Evolutionary conservation across 2,329 filamentous ascomycete species (phyloP).

Genomic region (Fusarium nygamai): DNA sequence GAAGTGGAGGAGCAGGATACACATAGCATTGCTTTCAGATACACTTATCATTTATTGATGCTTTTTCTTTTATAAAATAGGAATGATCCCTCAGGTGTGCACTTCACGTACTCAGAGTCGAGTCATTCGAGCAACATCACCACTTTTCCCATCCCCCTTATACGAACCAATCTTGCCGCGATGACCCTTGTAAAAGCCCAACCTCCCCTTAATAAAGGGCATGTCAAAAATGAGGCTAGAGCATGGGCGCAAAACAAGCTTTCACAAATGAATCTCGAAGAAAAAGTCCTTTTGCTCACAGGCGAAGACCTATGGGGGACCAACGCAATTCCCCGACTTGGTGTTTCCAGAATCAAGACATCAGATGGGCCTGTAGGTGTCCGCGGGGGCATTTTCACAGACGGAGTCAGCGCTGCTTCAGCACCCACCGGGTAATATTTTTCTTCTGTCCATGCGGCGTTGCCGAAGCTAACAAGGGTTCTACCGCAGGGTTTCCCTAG

Average conservation of each 20-base stretch:
- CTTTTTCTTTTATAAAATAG: not conserved
- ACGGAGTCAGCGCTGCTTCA: constrained; percentile 22
- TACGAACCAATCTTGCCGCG: not conserved
- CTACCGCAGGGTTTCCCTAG: constrained; percentile 12
- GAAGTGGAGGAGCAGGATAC: not conserved
- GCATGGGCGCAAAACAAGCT: constrained; percentile 6
- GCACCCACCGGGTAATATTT: constrained; percentile 10
- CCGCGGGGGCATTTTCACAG: constrained; percentile 21
- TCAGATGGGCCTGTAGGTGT: constrained; percentile 24
- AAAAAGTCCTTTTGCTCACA: constrained; percentile 14
- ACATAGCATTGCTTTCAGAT: not conserved
- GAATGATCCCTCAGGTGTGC: not conserved
- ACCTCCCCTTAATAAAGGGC: not conserved
- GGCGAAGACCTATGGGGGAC: constrained; percentile 19
- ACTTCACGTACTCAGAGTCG: not conserved
- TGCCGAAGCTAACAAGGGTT: not conserved
- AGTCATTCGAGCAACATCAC: not conserved
- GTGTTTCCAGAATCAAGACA: constrained; percentile 20
- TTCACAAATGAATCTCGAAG: constrained; percentile 15
- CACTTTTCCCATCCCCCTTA: too few relatives aligned
- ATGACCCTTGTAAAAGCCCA: not conserved
- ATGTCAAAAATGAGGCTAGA: not conserved
- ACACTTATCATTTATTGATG: too few relatives aligned
- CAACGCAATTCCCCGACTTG: not conserved
- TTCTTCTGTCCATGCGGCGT: too few relatives aligned